Conservation (phyloP, 495 filamentous ascomycete genomes). For the Penicillium crystallinum region DNA sequence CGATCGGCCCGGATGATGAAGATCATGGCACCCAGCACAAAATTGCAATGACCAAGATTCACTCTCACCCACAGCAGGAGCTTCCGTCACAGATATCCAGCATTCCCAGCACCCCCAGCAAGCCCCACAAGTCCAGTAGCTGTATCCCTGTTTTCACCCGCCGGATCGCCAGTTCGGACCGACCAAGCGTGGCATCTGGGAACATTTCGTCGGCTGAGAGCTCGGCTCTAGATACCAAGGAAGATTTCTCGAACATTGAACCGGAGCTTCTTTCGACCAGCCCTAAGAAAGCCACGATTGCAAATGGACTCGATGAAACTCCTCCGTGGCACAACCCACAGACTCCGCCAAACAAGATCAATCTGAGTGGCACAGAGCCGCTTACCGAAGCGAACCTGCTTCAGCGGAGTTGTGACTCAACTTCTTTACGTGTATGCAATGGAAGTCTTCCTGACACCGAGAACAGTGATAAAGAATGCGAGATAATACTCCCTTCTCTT, state of each 20-base stretch:
- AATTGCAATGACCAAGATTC: background rate
- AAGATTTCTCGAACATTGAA: background rate
- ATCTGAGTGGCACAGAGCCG: background rate
- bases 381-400: background rate
- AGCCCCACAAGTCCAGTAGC: background rate
- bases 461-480: background rate
- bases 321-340: background rate
- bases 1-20: constrained; percentile 1
- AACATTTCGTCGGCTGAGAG: background rate
- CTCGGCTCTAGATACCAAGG: background rate
- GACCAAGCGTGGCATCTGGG: background rate
- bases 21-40: background rate
- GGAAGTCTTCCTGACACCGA: constrained; percentile 12
- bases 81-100: background rate
- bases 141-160: constrained; percentile 9
- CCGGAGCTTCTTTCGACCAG: background rate
- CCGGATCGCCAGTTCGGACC: constrained; percentile 1
- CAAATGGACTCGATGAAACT: background rate
- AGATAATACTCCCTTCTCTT: background rate
- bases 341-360: background rate
- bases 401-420: background rate
- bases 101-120: background rate
- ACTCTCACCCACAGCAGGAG: background rate
- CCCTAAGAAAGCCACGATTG: background rate
- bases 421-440: constrained; percentile 10